Base-by-base conservation (phyloP, 2,329 filamentous ascomycete genomes). In the Nigrospora oryzae region DNA sequence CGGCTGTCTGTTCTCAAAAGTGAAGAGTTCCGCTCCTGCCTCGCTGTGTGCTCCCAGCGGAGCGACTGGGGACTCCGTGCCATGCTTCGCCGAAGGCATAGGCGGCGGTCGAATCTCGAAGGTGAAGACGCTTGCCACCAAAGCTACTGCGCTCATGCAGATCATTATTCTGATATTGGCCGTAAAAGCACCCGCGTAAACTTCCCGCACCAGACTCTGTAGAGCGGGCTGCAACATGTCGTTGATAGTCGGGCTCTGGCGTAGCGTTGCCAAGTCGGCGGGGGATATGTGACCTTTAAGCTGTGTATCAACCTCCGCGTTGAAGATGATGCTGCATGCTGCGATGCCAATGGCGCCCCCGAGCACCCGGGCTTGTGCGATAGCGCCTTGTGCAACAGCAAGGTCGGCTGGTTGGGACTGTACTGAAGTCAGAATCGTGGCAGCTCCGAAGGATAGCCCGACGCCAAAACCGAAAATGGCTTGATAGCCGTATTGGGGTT, bases 261-360 rank as follows among this genome's bases (percentile, higher is more conserved):
- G 70, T 16, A 75, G 60, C 12, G 61, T 58, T 10, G 60, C 57
- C n/a, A 74, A 56, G 44, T 73, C 63, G 11, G 55, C 48, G 4
- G 56, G 43, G 11, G 62, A 63, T 44, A 75, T 54, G 30, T 58
- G 51, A 23, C 51, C 50, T 12, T 59, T 53, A 11, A 77, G 59
- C 33, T 64, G 56, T 28, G 52, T 50, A 38, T 68, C 63, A 36
- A 69, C 63, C 43, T 66, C 64, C 31, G 58, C 52, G 53, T 78
- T 77, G 58, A 80, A 74, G 11, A 83, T 66, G 13, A 79, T 70
- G n/a, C 74, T 80, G 50, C 78, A 79, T 19, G 74, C 58, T 0
- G 77, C 73, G 37, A 83, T 66, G 1, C 79, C 79, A 28, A 82
- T 66, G 34, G 74, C 74, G 3, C 79, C 79, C 1, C 79, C 79